Conservation (phyloP, 2,329 filamentous ascomycete species). For the Paecilomyces variotii region DNA sequence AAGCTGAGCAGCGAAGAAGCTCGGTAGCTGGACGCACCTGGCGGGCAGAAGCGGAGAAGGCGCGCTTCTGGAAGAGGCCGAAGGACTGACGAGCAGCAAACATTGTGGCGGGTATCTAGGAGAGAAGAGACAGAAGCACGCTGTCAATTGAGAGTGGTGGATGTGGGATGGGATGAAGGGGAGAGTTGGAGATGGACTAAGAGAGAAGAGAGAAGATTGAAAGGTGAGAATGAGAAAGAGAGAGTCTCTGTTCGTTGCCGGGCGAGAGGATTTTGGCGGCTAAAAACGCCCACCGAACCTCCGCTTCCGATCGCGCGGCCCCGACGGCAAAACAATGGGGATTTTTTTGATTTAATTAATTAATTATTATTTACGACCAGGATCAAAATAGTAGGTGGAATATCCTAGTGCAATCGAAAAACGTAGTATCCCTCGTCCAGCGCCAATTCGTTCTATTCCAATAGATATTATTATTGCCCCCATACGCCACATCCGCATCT, state of each 20-base stretch:
- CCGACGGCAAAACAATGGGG: constrained; percentile 1
- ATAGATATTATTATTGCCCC: no score
- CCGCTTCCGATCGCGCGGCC: constrained; percentile 14
- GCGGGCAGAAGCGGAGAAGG: constrained; percentile 72
- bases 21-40: constrained; percentile 49
- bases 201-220: constrained; percentile 13
- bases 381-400: no score
- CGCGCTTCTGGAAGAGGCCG: constrained; percentile 60
- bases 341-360: no score
- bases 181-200: constrained; percentile 6
- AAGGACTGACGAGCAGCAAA: constrained; percentile 58
- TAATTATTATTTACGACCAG: no score
- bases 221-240: constrained; percentile 4
- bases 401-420: no score
- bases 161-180: constrained; percentile 5
- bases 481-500: background rate
- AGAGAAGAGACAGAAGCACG: constrained; percentile 1
- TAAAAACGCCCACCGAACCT: constrained; percentile 8
- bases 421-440: background rate
- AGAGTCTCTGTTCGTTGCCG: background rate
- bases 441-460: no score
- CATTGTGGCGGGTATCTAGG: constrained; percentile 47
- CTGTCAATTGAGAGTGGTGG: constrained; percentile 3
- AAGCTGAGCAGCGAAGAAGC: constrained; percentile 5
- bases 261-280: constrained; percentile 5